Evolutionary conservation across 1,284 basidiomycete genomes (phyloP).

Genomic region (Sutorius eximius): DNA sequence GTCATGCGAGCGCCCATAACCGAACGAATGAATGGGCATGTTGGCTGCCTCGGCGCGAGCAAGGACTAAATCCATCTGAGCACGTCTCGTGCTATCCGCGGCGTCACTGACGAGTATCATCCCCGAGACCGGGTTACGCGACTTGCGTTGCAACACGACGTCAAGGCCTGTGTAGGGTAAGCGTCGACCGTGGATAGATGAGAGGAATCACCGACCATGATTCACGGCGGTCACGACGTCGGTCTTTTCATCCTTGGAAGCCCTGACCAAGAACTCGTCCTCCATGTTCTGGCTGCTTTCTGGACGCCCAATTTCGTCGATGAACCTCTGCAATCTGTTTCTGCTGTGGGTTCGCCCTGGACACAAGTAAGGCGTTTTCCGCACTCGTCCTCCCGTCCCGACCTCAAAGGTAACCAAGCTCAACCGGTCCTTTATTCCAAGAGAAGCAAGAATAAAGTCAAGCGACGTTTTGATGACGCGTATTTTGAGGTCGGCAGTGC

Average conservation of each 20-base stretch:
- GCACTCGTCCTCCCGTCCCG: constrained; percentile 72
- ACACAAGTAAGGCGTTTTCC: constrained; percentile 87
- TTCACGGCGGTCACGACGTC: constrained; percentile 97
- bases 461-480: constrained; percentile 84
- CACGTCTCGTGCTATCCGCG: constrained; percentile 85
- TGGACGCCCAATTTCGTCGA: constrained; percentile 64
- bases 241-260: constrained; percentile 83
- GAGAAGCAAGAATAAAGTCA: constrained; percentile 77
- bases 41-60: constrained; percentile 95
- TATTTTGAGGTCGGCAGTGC: constrained; percentile 79
- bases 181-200: background rate
- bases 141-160: constrained; percentile 89
- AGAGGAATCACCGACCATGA: constrained; percentile 56
- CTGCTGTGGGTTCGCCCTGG: constrained; percentile 70
- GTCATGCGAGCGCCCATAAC: constrained; percentile 95
- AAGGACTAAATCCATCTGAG: constrained; percentile 97
- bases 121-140: constrained; percentile 85
- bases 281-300: constrained; percentile 40
- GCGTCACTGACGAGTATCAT: constrained; percentile 94
- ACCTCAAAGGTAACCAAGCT: constrained; percentile 89
- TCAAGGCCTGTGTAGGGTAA: constrained; percentile 66
- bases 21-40: constrained; percentile 94
- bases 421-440: constrained; percentile 76
- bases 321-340: constrained; percentile 69
- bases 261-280: constrained; percentile 78